Conservation (phyloP, 441 rosid genomes). For the Erysimum pusillum region DNA sequence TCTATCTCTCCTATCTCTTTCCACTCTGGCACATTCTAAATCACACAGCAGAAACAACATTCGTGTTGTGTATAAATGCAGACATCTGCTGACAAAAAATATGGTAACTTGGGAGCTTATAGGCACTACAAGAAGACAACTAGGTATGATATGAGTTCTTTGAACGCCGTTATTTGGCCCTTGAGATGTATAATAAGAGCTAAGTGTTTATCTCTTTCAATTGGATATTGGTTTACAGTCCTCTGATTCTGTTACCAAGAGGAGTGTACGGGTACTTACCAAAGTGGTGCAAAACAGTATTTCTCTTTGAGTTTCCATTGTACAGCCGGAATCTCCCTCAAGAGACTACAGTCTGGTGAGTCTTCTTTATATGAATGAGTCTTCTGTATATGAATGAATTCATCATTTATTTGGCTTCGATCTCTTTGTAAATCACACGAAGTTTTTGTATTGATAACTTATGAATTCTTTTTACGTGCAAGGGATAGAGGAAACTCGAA, state of each 20-base stretch:
- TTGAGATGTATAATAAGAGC: background rate
- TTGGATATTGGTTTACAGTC: conserved; percentile 63
- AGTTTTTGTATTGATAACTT: background rate
- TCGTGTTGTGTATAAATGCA: conserved; percentile 48
- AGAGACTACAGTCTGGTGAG: conserved; percentile 75
- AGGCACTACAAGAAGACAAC: conserved; percentile 76
- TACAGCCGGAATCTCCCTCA: conserved; percentile 77
- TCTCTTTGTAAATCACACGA: background rate
- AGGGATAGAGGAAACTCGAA: conserved; percentile 45
- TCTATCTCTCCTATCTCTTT: conserved; percentile 16
- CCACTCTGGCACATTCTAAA: background rate
- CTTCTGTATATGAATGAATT: background rate
- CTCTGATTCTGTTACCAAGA: conserved; percentile 76
- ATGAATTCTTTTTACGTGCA: conserved; percentile 29
- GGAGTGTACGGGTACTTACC: conserved; percentile 74
- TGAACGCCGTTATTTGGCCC: background rate
- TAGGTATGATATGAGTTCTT: conserved; percentile 55
- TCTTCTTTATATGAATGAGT: background rate
- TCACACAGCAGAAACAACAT: conserved; percentile 12
- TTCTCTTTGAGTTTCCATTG: conserved; percentile 80
- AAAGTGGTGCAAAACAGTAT: conserved; percentile 67
- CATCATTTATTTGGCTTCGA: background rate
- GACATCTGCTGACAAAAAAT: conserved; percentile 89
- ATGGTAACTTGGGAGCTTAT: conserved; percentile 69
- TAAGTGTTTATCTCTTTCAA: conserved; percentile 9